phyloP scores from a whole-genome alignment of 1,284 basidiomycete species.

The Grifola frondosa region DNA sequence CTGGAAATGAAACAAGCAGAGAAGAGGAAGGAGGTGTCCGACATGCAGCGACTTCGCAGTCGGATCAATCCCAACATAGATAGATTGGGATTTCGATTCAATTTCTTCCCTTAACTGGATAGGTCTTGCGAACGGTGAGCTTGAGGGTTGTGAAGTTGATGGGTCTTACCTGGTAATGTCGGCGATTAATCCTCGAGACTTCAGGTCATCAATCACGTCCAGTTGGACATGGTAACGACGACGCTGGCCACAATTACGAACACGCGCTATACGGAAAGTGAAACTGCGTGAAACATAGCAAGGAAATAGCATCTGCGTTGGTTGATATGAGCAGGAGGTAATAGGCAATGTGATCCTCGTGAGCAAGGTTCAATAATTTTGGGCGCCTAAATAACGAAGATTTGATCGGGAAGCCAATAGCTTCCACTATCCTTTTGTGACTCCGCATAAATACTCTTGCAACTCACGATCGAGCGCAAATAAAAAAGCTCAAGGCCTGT shows the following conservation, averaged over 20 bases:
- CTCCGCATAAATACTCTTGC: background rate
- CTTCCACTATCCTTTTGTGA: constrained; percentile 8
- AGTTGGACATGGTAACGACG: constrained; percentile 21
- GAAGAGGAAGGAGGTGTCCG: constrained; percentile 89
- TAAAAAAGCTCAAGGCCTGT: background rate
- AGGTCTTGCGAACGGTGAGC: constrained; percentile 23
- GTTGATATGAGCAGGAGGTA: no score
- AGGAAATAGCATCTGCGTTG: no score
- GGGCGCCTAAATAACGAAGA: no score
- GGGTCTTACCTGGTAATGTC: constrained; percentile 32
- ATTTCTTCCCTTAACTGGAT: constrained; percentile 41
- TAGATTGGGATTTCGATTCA: constrained; percentile 43
- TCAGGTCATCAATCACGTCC: constrained; percentile 30
- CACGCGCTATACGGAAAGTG: no score
- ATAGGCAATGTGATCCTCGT: no score
- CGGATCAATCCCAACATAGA: constrained; percentile 93
- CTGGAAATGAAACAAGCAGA: constrained; percentile 87
- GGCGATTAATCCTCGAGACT: constrained; percentile 31
- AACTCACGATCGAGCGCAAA: background rate
- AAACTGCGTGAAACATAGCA: no score
- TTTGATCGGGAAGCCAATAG: constrained; percentile 24
- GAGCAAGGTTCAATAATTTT: no score
- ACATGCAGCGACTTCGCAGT: constrained; percentile 89
- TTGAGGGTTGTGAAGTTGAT: background rate
- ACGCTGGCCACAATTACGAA: constrained; percentile 8